Evolutionary conservation across 257 asterid species (phyloP), one percentile per base, ranked within the genome.

Genomic region (Gentiana macrophylla): DNA sequence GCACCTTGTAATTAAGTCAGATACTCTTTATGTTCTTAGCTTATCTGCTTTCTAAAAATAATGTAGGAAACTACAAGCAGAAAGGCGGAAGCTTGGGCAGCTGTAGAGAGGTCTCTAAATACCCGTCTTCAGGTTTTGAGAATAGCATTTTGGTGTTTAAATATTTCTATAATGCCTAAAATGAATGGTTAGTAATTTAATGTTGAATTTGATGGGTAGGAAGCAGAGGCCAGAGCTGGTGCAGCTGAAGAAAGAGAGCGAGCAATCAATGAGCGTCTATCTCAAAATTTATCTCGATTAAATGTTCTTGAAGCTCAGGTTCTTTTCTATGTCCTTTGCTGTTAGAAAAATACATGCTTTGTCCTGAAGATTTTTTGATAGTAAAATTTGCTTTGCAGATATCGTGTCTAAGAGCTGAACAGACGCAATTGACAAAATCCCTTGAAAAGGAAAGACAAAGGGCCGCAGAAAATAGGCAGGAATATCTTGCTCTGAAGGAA

Each of bases 231-330:
- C 65, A 92, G 82, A 79, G 94, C 94, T 73, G 97, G 95, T 34
- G 73, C 83, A 53, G 75, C 99, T 37, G 99, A 92, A 76, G 99
- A 92, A 75, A 86, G 82, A 74, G 99, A 92, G 80, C 90, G 84
- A 60, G 88, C 97, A 53, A 74, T 86, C 45, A 85, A 75, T 55
- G 99, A 92, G 72, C 94, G 99, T 66, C 73, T 92, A 62, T 80
- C 94, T 64, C 99, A 89, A 82, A 92, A 94, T 59, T 74, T 92
- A 61, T 92, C 99, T 56, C 89, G 99, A 54, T 84, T 86, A 64
- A 92, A 92, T 59, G 99, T 92, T 75, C 99, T 92, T 70, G 99
- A 92, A 77, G 99, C 94, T 58, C 99, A 92, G 99, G 99, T 86
- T 67, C 69, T 56, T 56, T 37, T 69, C 60, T 32, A 48, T 7